Percentiles rank a stretch among this genome's conserved stretches.
These are phyloP conservation scores for Xerocomus brunneocitrinus DNA, from an alignment of 768 basidiomycete species.

Conservation along the genomic window DNA sequence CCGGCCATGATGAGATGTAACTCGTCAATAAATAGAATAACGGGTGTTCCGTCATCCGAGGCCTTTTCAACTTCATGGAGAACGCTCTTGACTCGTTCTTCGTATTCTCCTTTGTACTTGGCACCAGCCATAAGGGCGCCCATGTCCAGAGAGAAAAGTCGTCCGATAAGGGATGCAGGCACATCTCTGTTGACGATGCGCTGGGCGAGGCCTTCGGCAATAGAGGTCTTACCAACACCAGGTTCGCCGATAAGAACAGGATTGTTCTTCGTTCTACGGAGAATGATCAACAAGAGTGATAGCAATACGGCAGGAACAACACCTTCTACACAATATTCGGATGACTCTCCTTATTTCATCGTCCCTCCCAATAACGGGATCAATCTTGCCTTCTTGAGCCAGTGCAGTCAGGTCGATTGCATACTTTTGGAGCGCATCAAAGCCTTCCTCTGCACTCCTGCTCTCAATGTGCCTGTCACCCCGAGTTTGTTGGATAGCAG, in stretches of 20 bases:
- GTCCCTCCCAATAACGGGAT: slow-evolving; percentile 91
- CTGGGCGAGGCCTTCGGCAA: slow-evolving; percentile 93
- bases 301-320: neutral
- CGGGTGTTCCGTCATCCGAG: slow-evolving; percentile 64
- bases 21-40: slow-evolving; percentile 96
- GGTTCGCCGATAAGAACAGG: slow-evolving; percentile 96
- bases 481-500: slow-evolving; percentile 71
- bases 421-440: slow-evolving; percentile 89
- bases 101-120: slow-evolving; percentile 94
- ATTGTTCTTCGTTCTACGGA: slow-evolving; percentile 86
- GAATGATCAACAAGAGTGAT: slow-evolving; percentile 7
- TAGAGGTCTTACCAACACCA: slow-evolving; percentile 93
- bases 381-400: slow-evolving; percentile 91
- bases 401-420: slow-evolving; percentile 82
- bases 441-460: slow-evolving; percentile 84
- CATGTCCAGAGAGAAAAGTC: slow-evolving; percentile 87
- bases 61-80: slow-evolving; percentile 92
- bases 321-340: slow-evolving; percentile 80
- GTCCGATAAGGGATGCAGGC: slow-evolving; percentile 64
- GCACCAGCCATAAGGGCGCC: slow-evolving; percentile 93
- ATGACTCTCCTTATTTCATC: slow-evolving; percentile 85
- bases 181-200: slow-evolving; percentile 94
- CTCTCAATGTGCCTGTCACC: slow-evolving; percentile 85
- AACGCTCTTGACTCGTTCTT: slow-evolving; percentile 91
- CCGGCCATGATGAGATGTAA: slow-evolving; percentile 93